Conservation (phyloP, 169 alveolate genomes). For the Cryptosporidium xiaoi region DNA sequence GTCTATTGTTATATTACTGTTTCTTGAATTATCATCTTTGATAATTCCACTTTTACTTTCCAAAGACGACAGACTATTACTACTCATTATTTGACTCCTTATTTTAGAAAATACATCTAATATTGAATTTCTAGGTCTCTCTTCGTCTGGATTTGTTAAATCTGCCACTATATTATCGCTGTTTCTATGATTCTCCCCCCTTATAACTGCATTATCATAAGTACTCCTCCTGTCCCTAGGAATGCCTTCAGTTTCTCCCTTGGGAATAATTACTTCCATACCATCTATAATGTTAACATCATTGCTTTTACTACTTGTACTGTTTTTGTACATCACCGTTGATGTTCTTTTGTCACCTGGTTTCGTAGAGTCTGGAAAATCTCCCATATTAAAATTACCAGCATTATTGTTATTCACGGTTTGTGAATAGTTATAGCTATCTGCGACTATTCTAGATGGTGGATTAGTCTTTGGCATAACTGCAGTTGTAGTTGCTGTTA, state of each 20-base stretch:
- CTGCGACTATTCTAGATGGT: too few species aligned
- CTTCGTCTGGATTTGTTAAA: slow-evolving; percentile 22
- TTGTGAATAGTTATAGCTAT: too few species aligned
- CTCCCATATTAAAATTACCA: neutral
- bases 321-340: slow-evolving; percentile 16
- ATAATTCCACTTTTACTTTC: neutral
- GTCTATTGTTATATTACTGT: too few species aligned
- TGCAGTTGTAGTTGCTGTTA: neutral
- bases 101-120: neutral
- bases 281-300: slow-evolving; percentile 12
- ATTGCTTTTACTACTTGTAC: neutral
- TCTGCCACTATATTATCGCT: slow-evolving; percentile 1
- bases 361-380: slow-evolving; percentile 26
- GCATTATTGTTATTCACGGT: too few species aligned
- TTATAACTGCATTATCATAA: neutral
- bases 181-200: neutral
- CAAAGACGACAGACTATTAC: neutral
- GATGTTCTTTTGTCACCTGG: slow-evolving; percentile 63
- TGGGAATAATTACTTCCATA: slow-evolving; percentile 34
- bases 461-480: neutral
- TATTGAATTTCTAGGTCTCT: slow-evolving; percentile 46
- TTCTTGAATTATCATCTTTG: neutral
- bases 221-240: too few species aligned
- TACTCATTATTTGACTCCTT: neutral
- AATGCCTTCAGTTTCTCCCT: neutral